Evolutionary conservation across 441 rosid genomes (phyloP).

Genomic region (Populus hybrid): DNA sequence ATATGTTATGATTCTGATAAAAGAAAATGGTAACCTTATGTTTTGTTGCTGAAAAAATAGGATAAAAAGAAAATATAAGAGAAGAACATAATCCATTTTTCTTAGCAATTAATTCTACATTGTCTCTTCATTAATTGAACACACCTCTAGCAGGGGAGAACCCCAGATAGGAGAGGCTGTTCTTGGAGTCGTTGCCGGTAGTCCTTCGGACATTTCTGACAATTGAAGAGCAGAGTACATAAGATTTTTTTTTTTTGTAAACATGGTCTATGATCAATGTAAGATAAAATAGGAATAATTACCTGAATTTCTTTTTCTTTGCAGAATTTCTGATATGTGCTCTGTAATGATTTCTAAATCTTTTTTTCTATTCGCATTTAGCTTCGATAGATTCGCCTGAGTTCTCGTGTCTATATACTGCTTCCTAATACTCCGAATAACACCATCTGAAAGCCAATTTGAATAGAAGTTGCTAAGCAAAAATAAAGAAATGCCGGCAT

Average conservation of each 20-base stretch:
- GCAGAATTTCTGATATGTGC: conserved; percentile 35
- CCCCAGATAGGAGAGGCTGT: conserved; percentile 34
- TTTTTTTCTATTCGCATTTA: conserved; percentile 36
- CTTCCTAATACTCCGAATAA: conserved; percentile 43
- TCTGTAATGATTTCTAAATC: conserved; percentile 34
- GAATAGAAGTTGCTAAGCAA: background rate
- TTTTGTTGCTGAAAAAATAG: background rate
- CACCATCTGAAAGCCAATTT: conserved; percentile 24
- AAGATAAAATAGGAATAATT: background rate
- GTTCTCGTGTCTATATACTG: conserved; percentile 55
- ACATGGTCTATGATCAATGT: background rate
- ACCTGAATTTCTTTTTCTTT: conserved; percentile 39
- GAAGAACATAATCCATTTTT: background rate
- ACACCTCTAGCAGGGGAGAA: conserved; percentile 46
- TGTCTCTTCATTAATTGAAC: background rate
- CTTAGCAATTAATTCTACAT: background rate
- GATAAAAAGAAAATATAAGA: background rate
- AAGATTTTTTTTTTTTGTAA: background rate
- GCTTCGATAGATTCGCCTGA: conserved; percentile 48
- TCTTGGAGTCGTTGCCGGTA: conserved; percentile 7
- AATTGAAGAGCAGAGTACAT: background rate
- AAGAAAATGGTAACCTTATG: background rate
- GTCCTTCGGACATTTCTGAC: conserved; percentile 30
- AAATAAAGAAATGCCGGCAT: background rate
- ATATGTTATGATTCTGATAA: background rate